Evolutionary conservation across 1,284 basidiomycete species (phyloP).

Genomic region (Pseudomicrostroma phylloplanum): DNA sequence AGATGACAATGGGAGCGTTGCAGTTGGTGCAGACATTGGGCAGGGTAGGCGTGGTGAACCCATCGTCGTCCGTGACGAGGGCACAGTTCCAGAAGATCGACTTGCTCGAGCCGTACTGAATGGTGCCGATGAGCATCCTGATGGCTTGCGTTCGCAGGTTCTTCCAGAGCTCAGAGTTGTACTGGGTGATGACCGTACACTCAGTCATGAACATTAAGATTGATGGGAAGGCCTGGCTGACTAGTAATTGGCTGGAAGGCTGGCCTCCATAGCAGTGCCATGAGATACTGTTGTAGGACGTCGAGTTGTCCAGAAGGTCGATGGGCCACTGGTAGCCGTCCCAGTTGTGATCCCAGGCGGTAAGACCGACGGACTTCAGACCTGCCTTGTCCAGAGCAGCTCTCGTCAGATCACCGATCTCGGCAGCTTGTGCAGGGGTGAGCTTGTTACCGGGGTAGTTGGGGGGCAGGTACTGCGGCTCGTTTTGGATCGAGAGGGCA

Average conservation of each 20-base stretch:
- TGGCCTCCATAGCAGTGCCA: constrained; percentile 37
- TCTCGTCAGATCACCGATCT: constrained; percentile 19
- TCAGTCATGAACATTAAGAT: constrained; percentile 27
- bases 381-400: constrained; percentile 20
- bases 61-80: constrained; percentile 29
- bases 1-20: constrained; percentile 26
- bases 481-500: constrained; percentile 24
- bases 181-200: constrained; percentile 30
- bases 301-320: constrained; percentile 16
- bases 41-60: constrained; percentile 30
- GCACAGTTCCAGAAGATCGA: constrained; percentile 32
- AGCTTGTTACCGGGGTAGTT: constrained; percentile 28
- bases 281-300: constrained; percentile 22
- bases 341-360: constrained; percentile 33
- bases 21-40: constrained; percentile 31
- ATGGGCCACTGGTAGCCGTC: constrained; percentile 22
- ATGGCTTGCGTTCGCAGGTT: constrained; percentile 29
- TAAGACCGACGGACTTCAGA: constrained; percentile 13
- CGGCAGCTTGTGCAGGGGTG: constrained; percentile 14
- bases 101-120: constrained; percentile 19
- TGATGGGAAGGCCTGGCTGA: constrained; percentile 26
- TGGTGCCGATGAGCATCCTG: constrained; percentile 24
- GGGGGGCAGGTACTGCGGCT: constrained; percentile 20
- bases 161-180: constrained; percentile 30
- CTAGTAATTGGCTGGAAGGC: constrained; percentile 17